Evolutionary conservation across 805 yeast species (phyloP), one percentile per base, ranked within the genome.

Genomic region (Kregervanrija pseudodelftensis): DNA sequence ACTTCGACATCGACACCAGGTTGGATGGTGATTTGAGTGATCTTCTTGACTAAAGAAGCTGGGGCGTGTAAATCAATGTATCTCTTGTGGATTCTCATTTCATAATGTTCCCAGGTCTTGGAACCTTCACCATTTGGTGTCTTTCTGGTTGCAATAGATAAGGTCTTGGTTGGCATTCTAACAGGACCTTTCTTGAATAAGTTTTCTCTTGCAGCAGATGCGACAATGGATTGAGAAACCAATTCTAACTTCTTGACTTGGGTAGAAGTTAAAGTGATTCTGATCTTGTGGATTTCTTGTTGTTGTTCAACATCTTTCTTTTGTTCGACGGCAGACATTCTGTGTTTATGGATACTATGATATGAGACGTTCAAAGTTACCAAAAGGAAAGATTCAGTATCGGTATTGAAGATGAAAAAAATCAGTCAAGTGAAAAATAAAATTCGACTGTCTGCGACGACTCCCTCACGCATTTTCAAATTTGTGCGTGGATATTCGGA

Each of bases 111-210:
- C 97, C 97, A 93, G 67, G 99, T 93, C 91, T 93, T 93, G 65
- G 99, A 93, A 93, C 99, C 99, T 81, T 93, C 97, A 93, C 99
- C 99, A 76, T 95, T 95, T 69, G 99, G 99, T 70, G 99, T 85
- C 90, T 93, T 93, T 87, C 99, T 89, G 86, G 99, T 93, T 77
- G 95, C 80, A 78, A 93, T 80, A 77, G 85, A 88, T 69, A 93
- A 85, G 64, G 85, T 93, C 85, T 90, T 93, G 76, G 99, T 93
- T 80, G 99, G 99, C 79, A 93, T 76, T 86, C 99, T 90, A 69
- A 93, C 96, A 64, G 99, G 99, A 70, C 99, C 99, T 81, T 89
- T 91, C 84, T 88, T 89, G 72, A 75, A 79, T 68, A 90, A 79
- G 65, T 84, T 73, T 76, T 80, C 74, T 71, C 77, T 78, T 72